Base-by-base conservation (phyloP, 1,139 yeast genomes). In the Groenewaldozyma sp. region DNA sequence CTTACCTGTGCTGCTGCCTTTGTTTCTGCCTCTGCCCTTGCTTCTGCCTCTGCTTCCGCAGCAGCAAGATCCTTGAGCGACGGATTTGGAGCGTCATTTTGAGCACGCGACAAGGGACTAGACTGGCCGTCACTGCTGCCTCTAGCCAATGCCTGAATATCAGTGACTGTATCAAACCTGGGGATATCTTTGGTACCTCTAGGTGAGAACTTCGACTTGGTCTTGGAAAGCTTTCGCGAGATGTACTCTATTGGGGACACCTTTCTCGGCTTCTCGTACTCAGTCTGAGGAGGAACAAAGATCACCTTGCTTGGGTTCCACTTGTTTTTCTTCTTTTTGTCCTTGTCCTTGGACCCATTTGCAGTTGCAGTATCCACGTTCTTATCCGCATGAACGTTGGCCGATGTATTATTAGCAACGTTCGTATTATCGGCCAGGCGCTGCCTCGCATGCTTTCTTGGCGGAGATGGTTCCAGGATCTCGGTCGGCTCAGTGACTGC, bases 401-500 rank as follows among this genome's bases (percentile, higher is more conserved):
- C n/a, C n/a, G n/a, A n/a, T n/a, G n/a, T n/a, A n/a, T n/a, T n/a
- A n/a, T n/a, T n/a, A n/a, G n/a, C n/a, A n/a, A n/a, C n/a, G n/a
- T n/a, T n/a, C n/a, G n/a, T n/a, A n/a, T n/a, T n/a, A n/a, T n/a
- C n/a, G n/a, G n/a, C n/a, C 7, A 22, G 26, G 7, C 26, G 7
- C 26, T 22, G 26, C 11, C 11, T 22, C 26, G 11, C 11, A 7
- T 11, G 26, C 11, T 22, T 7, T 22, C 26, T 22, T 22, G 7
- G 7, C 10, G 11, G 10, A 11, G 7, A 7, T 7, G 26, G 10
- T 7, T 7, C 26, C 26, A 22, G 26, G 10, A 22, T 11, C 20
- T 36, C 18, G 34, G 34, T 6, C 28, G 17, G 17, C 41, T 27
- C 40, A 14, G 41, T 39, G 3, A 46, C 45, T 3, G 66, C 59